Evolutionary conservation across 345 rosid genomes (phyloP).

Genomic region (Balakata baccata): DNA sequence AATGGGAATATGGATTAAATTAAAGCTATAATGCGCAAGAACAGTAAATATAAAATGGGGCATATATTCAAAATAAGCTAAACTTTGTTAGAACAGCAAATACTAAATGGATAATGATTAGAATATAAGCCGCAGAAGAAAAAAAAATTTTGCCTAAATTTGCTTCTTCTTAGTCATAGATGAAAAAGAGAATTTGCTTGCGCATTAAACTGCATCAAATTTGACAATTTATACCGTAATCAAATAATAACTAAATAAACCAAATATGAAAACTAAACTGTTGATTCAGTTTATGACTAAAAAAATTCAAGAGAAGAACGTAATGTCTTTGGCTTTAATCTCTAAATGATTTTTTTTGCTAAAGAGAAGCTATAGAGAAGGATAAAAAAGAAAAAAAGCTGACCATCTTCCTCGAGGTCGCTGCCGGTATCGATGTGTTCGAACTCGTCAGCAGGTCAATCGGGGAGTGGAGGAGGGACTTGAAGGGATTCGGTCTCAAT

Average conservation of each 20-base stretch:
- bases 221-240: background rate
- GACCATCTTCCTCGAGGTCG: conserved; percentile 95
- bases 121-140: background rate
- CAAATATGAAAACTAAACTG: background rate
- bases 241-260: background rate
- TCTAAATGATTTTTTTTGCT: too few species aligned
- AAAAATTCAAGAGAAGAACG: too few species aligned
- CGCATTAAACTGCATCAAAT: background rate
- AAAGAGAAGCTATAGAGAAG: background rate
- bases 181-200: background rate
- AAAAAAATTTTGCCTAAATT: background rate
- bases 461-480: conserved; percentile 51
- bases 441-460: conserved; percentile 42
- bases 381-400: background rate
- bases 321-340: too few species aligned
- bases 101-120: too few species aligned
- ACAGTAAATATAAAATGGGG: background rate
- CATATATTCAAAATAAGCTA: background rate
- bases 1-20: background rate
- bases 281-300: background rate
- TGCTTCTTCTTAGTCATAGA: background rate
- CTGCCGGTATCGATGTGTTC: conserved; percentile 67
- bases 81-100: too few species aligned
- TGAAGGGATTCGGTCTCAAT: conserved; percentile 68
- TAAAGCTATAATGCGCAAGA: background rate